Conservation (phyloP, 2,329 filamentous ascomycete genomes). For the Hypoxylon sp. region DNA sequence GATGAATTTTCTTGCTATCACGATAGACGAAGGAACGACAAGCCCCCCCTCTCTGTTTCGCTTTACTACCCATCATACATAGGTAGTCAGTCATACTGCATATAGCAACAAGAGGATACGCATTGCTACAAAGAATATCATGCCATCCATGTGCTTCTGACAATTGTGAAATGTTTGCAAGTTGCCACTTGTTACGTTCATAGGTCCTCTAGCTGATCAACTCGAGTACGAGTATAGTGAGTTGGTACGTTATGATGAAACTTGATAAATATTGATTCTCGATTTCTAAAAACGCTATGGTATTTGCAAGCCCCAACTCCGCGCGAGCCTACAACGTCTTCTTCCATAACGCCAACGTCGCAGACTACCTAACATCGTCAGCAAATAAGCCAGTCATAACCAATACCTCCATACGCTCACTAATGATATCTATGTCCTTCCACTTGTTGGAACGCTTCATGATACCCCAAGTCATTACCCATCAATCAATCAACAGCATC, state of each 20-base stretch:
- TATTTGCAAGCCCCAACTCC: conserved; percentile 1
- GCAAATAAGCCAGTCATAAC: background rate
- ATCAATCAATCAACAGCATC: conserved; percentile 30
- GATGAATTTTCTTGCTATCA: conserved; percentile 21
- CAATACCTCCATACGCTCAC: background rate
- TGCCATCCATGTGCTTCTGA: background rate
- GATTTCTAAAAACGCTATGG: too few species aligned
- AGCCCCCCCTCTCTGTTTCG: conserved; percentile 3
- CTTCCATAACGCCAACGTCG: background rate
- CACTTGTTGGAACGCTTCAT: too few species aligned
- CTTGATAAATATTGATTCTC: too few species aligned
- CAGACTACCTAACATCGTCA: background rate
- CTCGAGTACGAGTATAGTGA: too few species aligned
- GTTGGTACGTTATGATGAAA: background rate
- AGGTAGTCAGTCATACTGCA: conserved; percentile 6
- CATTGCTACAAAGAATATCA: background rate
- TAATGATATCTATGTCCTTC: background rate
- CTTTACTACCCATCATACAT: conserved; percentile 19
- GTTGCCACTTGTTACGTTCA: too few species aligned
- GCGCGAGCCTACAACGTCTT: background rate
- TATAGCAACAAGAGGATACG: conserved; percentile 4
- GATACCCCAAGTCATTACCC: too few species aligned
- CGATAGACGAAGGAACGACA: conserved; percentile 32
- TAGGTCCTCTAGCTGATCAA: too few species aligned
- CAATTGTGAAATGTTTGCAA: too few species aligned